Percentiles rank a stretch among this genome's conserved stretches.
phyloP scores from a whole-genome alignment of 306 rosid species.

The Datisca glomerata region DNA sequence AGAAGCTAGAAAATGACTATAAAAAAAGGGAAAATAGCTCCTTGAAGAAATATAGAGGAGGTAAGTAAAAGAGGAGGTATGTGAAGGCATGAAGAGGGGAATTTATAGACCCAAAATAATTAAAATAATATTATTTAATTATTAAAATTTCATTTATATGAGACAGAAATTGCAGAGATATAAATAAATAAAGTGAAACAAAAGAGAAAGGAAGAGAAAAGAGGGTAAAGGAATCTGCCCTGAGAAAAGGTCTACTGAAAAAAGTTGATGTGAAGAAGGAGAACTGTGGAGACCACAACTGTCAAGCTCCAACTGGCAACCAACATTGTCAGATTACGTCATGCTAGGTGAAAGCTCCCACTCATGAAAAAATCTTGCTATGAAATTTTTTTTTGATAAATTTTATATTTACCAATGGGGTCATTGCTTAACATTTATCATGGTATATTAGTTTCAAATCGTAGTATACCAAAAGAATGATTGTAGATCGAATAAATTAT shows the following conservation, averaged over 20 bases:
- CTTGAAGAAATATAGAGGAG: constrained; percentile 6
- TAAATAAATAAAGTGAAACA: neutral
- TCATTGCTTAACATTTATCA: no score
- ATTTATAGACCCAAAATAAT: constrained; percentile 41
- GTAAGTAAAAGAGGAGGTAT: constrained; percentile 26
- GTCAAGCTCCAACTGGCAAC: no score
- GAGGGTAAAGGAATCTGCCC: constrained; percentile 17
- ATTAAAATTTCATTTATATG: neutral
- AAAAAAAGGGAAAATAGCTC: constrained; percentile 7
- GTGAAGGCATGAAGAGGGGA: neutral
- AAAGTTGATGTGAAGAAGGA: constrained; percentile 24
- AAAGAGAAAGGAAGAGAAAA: constrained; percentile 1
- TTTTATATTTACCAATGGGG: no score
- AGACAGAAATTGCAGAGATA: neutral
- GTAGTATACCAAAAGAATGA: no score
- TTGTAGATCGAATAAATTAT: no score
- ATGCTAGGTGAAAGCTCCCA: no score
- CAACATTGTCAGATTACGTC: no score
- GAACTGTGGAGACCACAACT: no score
- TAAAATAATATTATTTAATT: constrained; percentile 15
- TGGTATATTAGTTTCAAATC: no score
- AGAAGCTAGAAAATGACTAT: constrained; percentile 12
- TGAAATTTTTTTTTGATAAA: no score
- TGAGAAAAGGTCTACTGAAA: constrained; percentile 1
- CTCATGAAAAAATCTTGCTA: no score